Evolutionary conservation across 2,329 filamentous ascomycete genomes (phyloP), one percentile per base, ranked within the genome.

Genomic region (Trichoderma atrobrunneum): DNA sequence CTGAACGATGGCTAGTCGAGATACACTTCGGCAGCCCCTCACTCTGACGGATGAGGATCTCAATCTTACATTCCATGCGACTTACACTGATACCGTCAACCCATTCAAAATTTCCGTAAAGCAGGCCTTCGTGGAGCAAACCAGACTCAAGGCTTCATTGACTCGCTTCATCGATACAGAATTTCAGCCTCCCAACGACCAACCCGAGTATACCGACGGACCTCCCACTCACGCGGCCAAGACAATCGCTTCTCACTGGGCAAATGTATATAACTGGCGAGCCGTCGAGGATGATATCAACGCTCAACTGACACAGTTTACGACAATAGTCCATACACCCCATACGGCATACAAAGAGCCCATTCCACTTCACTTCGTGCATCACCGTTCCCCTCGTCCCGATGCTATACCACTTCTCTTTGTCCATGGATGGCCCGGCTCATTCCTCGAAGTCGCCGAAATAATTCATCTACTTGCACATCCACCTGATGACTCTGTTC

Each of bases 391-490:
- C 6, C 48, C 64, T 28, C 21, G 64, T 0, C 12, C 21, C 18
- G 16, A 80, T 63, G 82, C 82, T 1, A 87, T 93, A 51, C 91
- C 91, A 0, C 78, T 93, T 32, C 78, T 93, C 1, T 92, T 93
- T 78, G 83, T 85, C 16, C 91, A 93, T 77, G 90, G 90, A 14
- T 92, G 89, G 88, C 92, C 92, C 0, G 91, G 91, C 1, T 90
- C 87, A 74, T 93, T 92, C 77, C 78, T 91, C 59, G 91, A 93
- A 80, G 89, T 89, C 2, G 80, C 82, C 24, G 92, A 91, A 77
- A 81, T 93, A 60, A 82, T 94, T 7, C 84, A 84, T 1, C 80
- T 84, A 0, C 79, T 88, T n/a, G 80, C 80, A 0, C 77, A 80
- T 2, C 36, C 81, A 76, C 8, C 74, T 14, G 28, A 80, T 74